Evolutionary conservation across 306 rosid species (phyloP).

Genomic region (Chamaecrista fasciculata): DNA sequence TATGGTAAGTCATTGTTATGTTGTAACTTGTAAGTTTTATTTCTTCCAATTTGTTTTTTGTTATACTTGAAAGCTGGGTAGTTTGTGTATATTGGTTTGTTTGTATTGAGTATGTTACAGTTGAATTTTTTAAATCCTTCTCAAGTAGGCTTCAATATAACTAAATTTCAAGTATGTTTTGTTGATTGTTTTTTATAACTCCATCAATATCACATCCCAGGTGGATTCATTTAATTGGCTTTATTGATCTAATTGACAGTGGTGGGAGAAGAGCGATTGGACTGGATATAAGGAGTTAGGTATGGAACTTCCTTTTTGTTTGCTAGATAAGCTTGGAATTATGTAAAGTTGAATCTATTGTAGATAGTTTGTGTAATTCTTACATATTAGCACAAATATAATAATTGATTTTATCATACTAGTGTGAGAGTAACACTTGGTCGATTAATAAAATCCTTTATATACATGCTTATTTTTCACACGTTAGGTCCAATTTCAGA

Average conservation of each 20-base stretch:
- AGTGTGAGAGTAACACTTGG: not conserved
- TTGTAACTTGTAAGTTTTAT: not conserved
- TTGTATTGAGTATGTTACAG: constrained; percentile 7
- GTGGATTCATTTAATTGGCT: constrained; percentile 89
- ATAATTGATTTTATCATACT: constrained; percentile 8
- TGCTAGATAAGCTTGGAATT: constrained; percentile 20
- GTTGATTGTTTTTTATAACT: constrained; percentile 49
- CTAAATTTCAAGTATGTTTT: constrained; percentile 27
- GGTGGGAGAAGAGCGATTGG: constrained; percentile 99
- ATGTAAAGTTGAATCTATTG: constrained; percentile 2
- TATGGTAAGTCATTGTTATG: constrained; percentile 5
- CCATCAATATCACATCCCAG: constrained; percentile 66
- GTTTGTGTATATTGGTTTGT: not conserved
- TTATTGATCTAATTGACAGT: constrained; percentile 98
- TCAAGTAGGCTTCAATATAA: constrained; percentile 27
- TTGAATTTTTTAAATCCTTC: not conserved
- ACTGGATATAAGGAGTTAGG: constrained; percentile 99
- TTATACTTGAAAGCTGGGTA: constrained; percentile 15
- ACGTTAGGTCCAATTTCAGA: not conserved
- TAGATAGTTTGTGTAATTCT: not conserved
- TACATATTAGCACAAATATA: not conserved
- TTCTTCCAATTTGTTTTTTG: constrained; percentile 12
- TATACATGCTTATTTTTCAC: not conserved
- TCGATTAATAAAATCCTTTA: not conserved
- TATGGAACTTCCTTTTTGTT: constrained; percentile 39